These are phyloP conservation scores for Trichoderma asperelloides DNA, from an alignment of 495 filamentous ascomycete genomes.

Conservation along the genomic window DNA sequence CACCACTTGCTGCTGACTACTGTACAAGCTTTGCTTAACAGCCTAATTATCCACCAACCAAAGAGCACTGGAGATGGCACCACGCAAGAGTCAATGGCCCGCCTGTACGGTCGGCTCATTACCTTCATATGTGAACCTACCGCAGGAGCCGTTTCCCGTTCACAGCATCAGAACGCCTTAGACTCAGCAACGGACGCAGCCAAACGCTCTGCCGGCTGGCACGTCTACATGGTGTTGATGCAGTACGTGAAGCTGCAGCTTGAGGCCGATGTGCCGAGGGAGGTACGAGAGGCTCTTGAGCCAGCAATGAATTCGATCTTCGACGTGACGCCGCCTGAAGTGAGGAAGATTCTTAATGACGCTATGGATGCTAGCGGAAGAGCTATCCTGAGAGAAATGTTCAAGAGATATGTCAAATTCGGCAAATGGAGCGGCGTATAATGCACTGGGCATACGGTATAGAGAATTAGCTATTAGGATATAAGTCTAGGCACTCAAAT, in stretches of 20 bases:
- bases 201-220: slow-evolving; percentile 63
- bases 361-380: slow-evolving; percentile 58
- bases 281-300: slow-evolving; percentile 59
- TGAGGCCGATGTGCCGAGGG: slow-evolving; percentile 32
- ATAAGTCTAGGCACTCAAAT: neutral
- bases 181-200: slow-evolving; percentile 70
- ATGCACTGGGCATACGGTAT: neutral
- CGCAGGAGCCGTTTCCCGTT: slow-evolving; percentile 55
- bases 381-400: slow-evolving; percentile 64
- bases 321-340: slow-evolving; percentile 57
- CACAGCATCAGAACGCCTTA: slow-evolving; percentile 40
- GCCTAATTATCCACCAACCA: slow-evolving; percentile 50
- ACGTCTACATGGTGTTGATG: slow-evolving; percentile 64
- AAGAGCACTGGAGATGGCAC: neutral
- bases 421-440: slow-evolving; percentile 59
- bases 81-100: slow-evolving; percentile 11
- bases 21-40: slow-evolving; percentile 54
- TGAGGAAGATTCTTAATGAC: slow-evolving; percentile 56
- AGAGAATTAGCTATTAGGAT: neutral
- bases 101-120: slow-evolving; percentile 60
- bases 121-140: slow-evolving; percentile 73
- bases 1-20: slow-evolving; percentile 60
- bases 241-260: slow-evolving; percentile 63
- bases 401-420: slow-evolving; percentile 58
- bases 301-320: slow-evolving; percentile 65